phyloP scores from a whole-genome alignment of 2,329 filamentous ascomycete genomes.

The Diaporthe vexans region DNA sequence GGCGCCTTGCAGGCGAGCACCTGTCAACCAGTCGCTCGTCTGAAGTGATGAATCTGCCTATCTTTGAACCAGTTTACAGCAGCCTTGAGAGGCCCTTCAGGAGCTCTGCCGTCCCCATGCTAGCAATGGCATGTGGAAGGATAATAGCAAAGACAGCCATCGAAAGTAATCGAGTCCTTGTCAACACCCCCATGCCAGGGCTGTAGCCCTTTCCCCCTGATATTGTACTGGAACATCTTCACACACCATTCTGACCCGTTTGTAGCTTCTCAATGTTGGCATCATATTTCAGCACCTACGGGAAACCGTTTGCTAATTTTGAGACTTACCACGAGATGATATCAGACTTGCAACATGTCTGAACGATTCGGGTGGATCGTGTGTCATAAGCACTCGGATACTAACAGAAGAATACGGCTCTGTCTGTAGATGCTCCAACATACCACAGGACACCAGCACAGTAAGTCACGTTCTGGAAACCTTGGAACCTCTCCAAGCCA shows the following conservation, averaged over 20 bases:
- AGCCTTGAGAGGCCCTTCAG: background rate
- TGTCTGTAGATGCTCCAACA: background rate
- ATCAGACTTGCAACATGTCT: no score
- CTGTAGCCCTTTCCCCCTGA: background rate
- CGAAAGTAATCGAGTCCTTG: background rate
- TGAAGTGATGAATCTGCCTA: background rate
- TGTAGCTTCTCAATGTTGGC: background rate
- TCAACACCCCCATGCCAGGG: no score
- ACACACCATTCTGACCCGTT: no score
- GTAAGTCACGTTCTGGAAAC: no score
- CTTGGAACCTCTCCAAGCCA: no score
- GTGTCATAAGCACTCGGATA: no score
- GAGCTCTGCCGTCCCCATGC: no score
- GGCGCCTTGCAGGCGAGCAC: background rate
- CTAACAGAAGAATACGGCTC: background rate
- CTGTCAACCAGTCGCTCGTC: background rate
- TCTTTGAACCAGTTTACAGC: background rate
- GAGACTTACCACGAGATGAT: no score
- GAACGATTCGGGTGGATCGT: background rate
- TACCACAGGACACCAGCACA: background rate
- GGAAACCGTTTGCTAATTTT: background rate
- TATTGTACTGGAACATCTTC: no score
- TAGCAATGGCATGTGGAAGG: background rate
- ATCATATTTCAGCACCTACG: background rate
- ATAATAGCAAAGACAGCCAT: no score